These are phyloP conservation scores for Trichosporon sp. DNA, from an alignment of 1,284 basidiomycete species.

Conservation along the genomic window DNA sequence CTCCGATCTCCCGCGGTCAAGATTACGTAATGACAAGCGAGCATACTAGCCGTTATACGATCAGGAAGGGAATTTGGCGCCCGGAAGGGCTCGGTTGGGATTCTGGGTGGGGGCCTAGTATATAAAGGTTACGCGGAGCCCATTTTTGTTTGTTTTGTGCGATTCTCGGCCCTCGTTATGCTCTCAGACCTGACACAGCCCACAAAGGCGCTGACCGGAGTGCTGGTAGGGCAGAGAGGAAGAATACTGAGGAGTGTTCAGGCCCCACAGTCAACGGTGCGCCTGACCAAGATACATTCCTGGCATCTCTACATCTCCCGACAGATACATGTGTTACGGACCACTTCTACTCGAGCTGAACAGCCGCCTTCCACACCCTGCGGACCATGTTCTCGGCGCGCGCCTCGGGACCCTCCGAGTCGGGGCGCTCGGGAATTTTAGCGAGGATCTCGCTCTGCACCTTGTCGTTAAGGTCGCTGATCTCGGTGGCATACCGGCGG, in stretches of 20 bases:
- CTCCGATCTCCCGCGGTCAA: conserved; percentile 26
- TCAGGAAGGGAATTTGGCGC: conserved; percentile 15
- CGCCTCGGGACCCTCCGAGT: conserved; percentile 19
- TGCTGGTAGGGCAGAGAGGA: neutral
- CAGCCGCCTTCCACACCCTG: conserved; percentile 25
- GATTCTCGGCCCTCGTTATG: neutral
- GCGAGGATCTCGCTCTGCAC: conserved; percentile 25
- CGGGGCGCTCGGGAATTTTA: conserved; percentile 2
- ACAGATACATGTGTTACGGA: neutral
- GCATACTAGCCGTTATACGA: conserved; percentile 41
- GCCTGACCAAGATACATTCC: too few species aligned
- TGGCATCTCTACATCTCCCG: too few species aligned
- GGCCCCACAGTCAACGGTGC: too few species aligned
- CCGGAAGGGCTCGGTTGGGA: too few species aligned
- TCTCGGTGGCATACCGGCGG: conserved; percentile 29
- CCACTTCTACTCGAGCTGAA: conserved; percentile 13
- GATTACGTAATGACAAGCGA: conserved; percentile 38
- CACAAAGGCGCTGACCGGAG: too few species aligned
- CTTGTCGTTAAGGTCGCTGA: conserved; percentile 25
- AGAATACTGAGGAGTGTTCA: neutral
- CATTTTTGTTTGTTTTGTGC: neutral
- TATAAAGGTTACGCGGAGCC: too few species aligned
- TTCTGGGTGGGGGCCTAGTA: too few species aligned
- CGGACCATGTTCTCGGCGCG: conserved; percentile 33
- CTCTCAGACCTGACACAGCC: too few species aligned